Base-by-base conservation (phyloP, 352 stramenopile species). In the Pythium apleroticum region DNA sequence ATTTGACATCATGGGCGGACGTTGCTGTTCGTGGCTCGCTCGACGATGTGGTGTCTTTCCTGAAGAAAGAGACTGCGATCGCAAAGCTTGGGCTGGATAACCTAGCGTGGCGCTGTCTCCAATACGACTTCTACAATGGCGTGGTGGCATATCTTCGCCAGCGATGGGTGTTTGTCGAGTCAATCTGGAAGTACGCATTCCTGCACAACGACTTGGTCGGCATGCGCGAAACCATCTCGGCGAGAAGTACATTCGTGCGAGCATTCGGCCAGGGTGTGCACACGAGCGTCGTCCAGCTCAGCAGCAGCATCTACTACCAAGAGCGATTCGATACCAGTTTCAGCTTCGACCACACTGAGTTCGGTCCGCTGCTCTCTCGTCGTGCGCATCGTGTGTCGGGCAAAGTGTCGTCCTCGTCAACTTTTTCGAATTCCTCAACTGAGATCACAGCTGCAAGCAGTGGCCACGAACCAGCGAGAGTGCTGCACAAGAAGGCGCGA, bases 1-100 rank as follows among this genome's bases (percentile, higher is more conserved):
- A 91, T 66, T 67, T 82, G 20, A 66, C 69, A 22, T 88, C 80
- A 19, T 92, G 84, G 84, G 69, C 31, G 25, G 82, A 90, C 37
- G 76, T 92, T 3, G 73, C 72, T 12, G 59, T 75, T 4, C 65
- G 78, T 19, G 81, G 79, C 0, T 80, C 71, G 15, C 25, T 84
- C 1, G 68, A 78, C 30, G 80, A 87, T 31, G 67, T 89, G 25
- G 25, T 82, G 3, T 24, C 31, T 2, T 82, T 70, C 52, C 17
- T 87, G 31, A 22, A 3, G 37, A 46, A 46, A 4, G 14, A n/a
- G 37, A 22, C 37, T 0, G 37, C 37, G 37, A 46, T 74, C 37
- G 24, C 56, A 8, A 74, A 67, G 43, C 57, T 76, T 41, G 59
- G 63, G 20, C 52, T 83, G n/a, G 75, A 84, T 52, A 57, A 63